Evolutionary conservation across 108 stramenopile genomes (phyloP).

Genomic region (Hondaea fermentalgiana): DNA sequence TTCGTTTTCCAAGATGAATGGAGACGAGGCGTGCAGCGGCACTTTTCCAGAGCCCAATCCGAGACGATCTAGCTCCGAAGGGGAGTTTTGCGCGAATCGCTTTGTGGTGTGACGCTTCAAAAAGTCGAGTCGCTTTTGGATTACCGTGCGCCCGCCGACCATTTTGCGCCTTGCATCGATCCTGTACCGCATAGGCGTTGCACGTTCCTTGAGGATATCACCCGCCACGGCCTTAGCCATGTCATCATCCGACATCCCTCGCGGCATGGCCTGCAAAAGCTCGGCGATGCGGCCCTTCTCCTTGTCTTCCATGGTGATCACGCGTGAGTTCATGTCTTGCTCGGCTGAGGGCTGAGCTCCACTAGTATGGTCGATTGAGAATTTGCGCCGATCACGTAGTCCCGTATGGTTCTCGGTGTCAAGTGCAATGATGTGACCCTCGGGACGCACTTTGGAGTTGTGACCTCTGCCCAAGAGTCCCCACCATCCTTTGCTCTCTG

Average conservation of each 20-base stretch:
- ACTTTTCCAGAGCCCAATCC: neutral
- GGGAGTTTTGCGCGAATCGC: neutral
- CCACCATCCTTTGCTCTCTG: neutral
- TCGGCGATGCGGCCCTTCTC: slow-evolving; percentile 4
- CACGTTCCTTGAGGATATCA: neutral
- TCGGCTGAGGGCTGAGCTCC: too few species aligned
- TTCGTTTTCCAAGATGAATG: neutral
- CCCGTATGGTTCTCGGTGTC: neutral
- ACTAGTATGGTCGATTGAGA: neutral
- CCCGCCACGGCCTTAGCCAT: neutral
- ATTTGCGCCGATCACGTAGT: neutral
- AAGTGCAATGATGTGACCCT: neutral
- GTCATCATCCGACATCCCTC: neutral
- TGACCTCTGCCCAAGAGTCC: neutral
- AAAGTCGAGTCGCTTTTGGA: neutral
- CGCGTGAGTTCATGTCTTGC: neutral
- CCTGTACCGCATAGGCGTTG: neutral
- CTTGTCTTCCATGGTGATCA: neutral
- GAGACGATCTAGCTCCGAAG: neutral
- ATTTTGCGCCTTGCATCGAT: neutral
- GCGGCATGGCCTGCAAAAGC: neutral
- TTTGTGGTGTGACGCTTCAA: neutral
- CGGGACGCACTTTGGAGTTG: neutral
- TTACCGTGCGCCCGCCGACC: neutral
- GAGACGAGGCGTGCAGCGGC: neutral